These are phyloP conservation scores for Fraxinus pennsylvanica DNA, from an alignment of 257 asterid genomes.

Conservation along the genomic window DNA sequence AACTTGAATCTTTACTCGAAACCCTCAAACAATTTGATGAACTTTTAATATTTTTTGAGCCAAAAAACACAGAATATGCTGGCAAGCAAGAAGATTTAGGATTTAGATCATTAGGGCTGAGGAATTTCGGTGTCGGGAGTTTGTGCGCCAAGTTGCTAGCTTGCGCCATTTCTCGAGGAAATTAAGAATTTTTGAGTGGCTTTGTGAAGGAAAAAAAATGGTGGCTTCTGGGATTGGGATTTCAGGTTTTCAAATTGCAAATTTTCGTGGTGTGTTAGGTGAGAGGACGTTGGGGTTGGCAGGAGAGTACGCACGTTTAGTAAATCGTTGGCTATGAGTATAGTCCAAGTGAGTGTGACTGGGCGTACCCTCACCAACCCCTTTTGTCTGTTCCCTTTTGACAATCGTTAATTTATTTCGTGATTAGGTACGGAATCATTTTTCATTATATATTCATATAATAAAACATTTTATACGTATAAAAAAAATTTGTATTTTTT, in stretches of 20 bases:
- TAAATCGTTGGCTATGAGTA: not conserved
- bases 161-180: slow-evolving; percentile 38
- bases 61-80: slow-evolving; percentile 50
- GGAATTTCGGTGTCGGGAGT: slow-evolving; percentile 49
- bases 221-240: slow-evolving; percentile 1
- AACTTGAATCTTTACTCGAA: slow-evolving; percentile 48
- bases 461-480: too few species aligned
- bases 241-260: not conserved
- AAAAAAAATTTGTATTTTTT: too few species aligned
- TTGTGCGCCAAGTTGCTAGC: slow-evolving; percentile 54
- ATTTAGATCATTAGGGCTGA: slow-evolving; percentile 27
- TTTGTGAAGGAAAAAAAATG: slow-evolving; percentile 2
- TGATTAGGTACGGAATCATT: too few species aligned
- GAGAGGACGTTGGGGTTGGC: not conserved
- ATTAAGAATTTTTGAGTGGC: not conserved
- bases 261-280: not conserved
- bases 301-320: not conserved
- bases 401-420: too few species aligned
- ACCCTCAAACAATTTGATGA: slow-evolving; percentile 46
- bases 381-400: not conserved
- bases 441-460: too few species aligned
- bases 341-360: not conserved
- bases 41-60: slow-evolving; percentile 45
- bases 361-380: not conserved
- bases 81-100: slow-evolving; percentile 35